phyloP scores from a whole-genome alignment of 345 rosid species.

The Citrus maxima region DNA sequence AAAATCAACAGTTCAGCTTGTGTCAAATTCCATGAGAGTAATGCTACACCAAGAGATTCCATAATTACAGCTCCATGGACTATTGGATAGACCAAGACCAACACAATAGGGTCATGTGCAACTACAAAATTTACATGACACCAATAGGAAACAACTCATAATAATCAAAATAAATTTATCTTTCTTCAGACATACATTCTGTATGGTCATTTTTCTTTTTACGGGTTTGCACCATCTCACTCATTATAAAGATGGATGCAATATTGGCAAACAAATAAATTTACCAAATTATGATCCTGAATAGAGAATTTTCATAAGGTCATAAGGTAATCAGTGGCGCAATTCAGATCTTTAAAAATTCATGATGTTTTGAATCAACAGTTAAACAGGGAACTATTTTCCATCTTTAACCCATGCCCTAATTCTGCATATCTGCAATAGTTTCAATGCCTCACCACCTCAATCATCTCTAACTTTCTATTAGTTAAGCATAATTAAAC shows the following conservation, averaged over 20 bases:
- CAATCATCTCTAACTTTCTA: no score
- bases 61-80: background rate
- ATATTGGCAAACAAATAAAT: background rate
- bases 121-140: constrained; percentile 1
- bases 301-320: background rate
- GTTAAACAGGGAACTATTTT: no score
- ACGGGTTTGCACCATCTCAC: background rate
- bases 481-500: no score
- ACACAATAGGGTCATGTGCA: background rate
- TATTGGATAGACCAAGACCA: background rate
- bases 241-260: background rate
- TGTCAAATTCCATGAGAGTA: background rate
- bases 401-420: no score
- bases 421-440: no score
- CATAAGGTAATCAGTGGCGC: no score
- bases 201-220: background rate
- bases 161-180: background rate
- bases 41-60: background rate
- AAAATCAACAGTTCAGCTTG: background rate
- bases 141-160: background rate
- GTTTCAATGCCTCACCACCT: no score
- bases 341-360: no score
- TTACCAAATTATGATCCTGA: background rate
- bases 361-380: no score
- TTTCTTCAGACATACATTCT: background rate